Percentiles rank a stretch among this genome's conserved stretches.
Conservation (phyloP, 345 rosid genomes). For the Lenwebbia sp. region DNA sequence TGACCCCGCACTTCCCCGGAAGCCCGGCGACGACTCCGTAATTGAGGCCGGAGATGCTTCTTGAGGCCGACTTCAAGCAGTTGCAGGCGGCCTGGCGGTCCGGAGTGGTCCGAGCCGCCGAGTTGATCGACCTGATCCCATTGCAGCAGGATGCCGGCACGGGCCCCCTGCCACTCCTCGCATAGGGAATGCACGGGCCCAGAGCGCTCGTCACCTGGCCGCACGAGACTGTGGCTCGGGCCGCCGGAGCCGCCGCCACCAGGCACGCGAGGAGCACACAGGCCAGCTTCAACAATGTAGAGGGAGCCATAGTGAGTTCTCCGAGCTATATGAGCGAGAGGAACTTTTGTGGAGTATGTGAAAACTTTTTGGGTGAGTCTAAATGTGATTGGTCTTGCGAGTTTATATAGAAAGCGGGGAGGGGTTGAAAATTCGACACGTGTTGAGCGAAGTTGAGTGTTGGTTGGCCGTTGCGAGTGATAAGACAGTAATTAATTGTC, state of each 20-base stretch:
- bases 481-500: neutral
- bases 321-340: neutral
- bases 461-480: neutral
- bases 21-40: neutral
- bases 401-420: neutral
- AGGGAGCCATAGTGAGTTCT: neutral
- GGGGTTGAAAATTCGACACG: neutral
- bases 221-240: neutral
- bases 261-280: neutral
- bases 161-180: neutral
- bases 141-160: constrained; percentile 4
- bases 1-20: constrained; percentile 2
- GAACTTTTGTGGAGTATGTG: neutral
- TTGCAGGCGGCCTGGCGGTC: constrained; percentile 1
- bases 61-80: neutral
- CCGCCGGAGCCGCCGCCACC: neutral
- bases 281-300: neutral
- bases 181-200: neutral
- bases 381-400: neutral
- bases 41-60: neutral
- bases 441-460: neutral
- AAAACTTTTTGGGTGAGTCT: neutral
- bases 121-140: neutral
- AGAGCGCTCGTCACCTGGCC: neutral
- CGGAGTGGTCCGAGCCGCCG: neutral